Percentiles rank a stretch among this genome's conserved stretches.
Conservation (phyloP, 169 alveolate species). For the Plasmodium sp. region DNA sequence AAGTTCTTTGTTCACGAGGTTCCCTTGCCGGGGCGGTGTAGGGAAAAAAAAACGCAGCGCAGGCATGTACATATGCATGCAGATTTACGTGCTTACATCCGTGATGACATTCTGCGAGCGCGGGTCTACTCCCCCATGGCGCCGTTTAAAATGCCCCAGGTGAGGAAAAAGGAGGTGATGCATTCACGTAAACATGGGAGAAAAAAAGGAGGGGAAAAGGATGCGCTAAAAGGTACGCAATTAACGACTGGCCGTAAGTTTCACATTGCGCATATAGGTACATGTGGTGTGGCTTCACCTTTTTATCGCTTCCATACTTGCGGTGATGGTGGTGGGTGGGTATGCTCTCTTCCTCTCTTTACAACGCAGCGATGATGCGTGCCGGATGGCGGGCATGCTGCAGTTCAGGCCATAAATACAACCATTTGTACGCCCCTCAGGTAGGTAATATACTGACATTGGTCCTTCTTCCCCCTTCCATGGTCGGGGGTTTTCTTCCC, state of each 20-base stretch:
- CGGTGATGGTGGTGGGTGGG: not conserved
- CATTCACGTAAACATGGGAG: not conserved
- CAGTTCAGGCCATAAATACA: not conserved
- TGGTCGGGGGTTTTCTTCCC: not conserved
- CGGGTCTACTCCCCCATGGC: not conserved
- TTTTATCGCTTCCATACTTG: not conserved
- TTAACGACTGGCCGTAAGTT: not conserved
- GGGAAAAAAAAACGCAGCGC: not conserved
- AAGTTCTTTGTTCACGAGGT: not conserved
- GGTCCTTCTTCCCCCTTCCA: not conserved
- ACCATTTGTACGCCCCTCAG: not conserved
- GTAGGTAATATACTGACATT: not conserved
- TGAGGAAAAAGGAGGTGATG: not conserved
- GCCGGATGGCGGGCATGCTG: not conserved
- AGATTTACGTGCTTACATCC: not conserved
- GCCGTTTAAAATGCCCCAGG: not conserved
- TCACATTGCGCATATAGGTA: not conserved
- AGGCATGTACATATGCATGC: not conserved
- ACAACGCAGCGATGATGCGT: not conserved
- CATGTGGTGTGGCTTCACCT: not conserved
- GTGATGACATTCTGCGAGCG: not conserved
- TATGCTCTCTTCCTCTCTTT: not conserved
- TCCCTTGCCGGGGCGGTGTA: not conserved
- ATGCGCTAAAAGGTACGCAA: not conserved
- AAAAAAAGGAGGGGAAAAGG: not conserved